Base-by-base conservation (phyloP, 2,329 filamentous ascomycete genomes). In the Chrysosphaeria jannelii region DNA sequence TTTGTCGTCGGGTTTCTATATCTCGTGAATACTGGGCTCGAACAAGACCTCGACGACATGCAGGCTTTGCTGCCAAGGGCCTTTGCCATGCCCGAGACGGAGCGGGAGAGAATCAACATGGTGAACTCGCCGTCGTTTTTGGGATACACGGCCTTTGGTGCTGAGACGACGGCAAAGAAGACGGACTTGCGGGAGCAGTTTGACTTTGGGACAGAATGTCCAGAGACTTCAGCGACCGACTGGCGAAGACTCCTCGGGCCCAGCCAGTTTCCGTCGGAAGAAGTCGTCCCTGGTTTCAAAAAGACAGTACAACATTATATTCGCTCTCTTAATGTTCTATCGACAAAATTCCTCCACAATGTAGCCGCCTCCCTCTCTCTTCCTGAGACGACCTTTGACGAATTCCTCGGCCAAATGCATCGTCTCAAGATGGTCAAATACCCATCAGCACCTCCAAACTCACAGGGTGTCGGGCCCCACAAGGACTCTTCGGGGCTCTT, bases 381-480 rank as follows among this genome's bases (percentile, higher is more conserved):
- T 5, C 60, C 68, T 0, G 30, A 51, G 0, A 44, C 54, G 23
- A 72, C 76, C 0, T 88, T 89, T 41, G 48, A 61, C 37, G 62
- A 58, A 35, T 88, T 79, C 50, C 81, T 81, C 26, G 22, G 26
- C 18, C 4, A 29, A 29, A 8, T 50, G 59, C 74, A 88, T 48
- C 88, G 88, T 49, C 54, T 88, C 35, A 89, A 89, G 48, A 67
- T 89, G 28, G 67, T 88, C 29, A 75, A 72, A 46, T 88, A 85
- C 38, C 76, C 76, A 0, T 75, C 85, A 38, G 39, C 52, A 3
- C 40, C 32, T 11, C 40, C 37, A 3, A 45, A 19, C 4, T 39
- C 35, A 12, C 40, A 53, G 31, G 51, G 52, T 16, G 68, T 79
- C 0, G 74, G 72, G 1, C 71, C 74, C 16, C 72, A 81, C 47